Evolutionary conservation across 208 protist genomes (phyloP).

Genomic region (Leishmania gerbilli): DNA sequence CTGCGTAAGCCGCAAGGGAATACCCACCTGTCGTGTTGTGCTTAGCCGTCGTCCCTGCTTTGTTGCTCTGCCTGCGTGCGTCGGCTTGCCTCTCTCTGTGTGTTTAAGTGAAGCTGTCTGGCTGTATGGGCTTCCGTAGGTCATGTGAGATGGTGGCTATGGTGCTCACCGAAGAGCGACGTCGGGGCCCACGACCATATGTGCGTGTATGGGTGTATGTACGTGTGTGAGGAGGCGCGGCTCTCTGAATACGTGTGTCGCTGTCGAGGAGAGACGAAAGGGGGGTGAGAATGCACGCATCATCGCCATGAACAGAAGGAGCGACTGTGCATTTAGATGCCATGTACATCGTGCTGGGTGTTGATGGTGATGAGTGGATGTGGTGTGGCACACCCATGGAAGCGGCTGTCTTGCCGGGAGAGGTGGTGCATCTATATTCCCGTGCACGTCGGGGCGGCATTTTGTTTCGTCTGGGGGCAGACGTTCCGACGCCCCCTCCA

Average conservation of each 20-base stretch:
- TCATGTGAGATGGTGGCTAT: neutral
- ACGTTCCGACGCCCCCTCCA: neutral
- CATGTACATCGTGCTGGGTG: neutral
- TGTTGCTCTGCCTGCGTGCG: neutral
- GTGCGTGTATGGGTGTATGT: neutral
- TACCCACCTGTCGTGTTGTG: neutral
- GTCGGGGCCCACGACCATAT: neutral
- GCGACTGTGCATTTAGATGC: neutral
- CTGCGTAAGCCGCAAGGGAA: slow-evolving; percentile 29
- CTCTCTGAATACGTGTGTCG: neutral
- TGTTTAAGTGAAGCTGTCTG: neutral
- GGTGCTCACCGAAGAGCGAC: neutral
- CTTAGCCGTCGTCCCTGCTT: neutral
- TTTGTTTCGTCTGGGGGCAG: neutral
- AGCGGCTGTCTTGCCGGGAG: neutral
- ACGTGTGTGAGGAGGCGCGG: neutral
- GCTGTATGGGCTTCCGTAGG: neutral
- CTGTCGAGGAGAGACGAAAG: neutral
- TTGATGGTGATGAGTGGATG: neutral
- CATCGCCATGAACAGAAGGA: neutral
- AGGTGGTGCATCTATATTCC: neutral
- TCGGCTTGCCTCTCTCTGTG: neutral
- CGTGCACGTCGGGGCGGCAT: neutral
- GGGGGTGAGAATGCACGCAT: neutral
- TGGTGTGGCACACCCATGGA: neutral